Evolutionary conservation across 2,329 filamentous ascomycete species (phyloP), one percentile per base, ranked within the genome.

Genomic region (Penicillium oxalicum): DNA sequence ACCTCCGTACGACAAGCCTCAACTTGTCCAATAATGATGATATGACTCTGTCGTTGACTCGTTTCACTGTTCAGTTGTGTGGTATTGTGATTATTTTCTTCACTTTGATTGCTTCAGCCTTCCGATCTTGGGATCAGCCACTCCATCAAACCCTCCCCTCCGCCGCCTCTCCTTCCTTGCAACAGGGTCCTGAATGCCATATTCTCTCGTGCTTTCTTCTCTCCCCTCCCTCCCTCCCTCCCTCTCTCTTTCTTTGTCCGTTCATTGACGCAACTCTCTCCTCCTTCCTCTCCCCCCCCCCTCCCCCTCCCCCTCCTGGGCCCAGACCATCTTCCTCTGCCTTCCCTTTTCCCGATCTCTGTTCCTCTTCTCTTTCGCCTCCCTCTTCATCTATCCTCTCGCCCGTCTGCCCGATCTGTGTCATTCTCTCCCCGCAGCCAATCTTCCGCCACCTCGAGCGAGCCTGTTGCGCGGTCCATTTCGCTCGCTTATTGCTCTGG

Each of bases 321-420:
- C 42, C 46, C 51, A 54, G 48, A 53, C 54, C 36, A 37, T 24
- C 47, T 29, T 37, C 38, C 44, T 42, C 43, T 51, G 25, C 33
- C 48, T 43, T 41, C 32, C 28, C 42, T 41, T 38, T 44, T 25
- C 40, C 33, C 40, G 12, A 25, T 27, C 5, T 13, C 40, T 35
- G 40, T 48, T 44, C 43, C 39, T 46, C 40, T 40, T 11, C 44
- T 44, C 29, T 46, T 49, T 43, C 34, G 34, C 45, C 13, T 29
- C 47, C 45, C 40, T 49, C 40, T 26, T 42, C 38, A 11, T 11
- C 11, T 32, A 28, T 43, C 47, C 40, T 51, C 47, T 51, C 38
- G 18, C 18, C 18, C 18, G 18, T 18, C 18, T 18, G 18, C 18
- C 18, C 18, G 18, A 18, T 18, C 18, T 18, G 18, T 18, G 18